A percentile compares a stretch with the other conserved stretches of the same genome.
These are phyloP conservation scores for Yamadazyma pseudoaaseri DNA, from an alignment of 1,139 yeast genomes.

Conservation along the genomic window DNA sequence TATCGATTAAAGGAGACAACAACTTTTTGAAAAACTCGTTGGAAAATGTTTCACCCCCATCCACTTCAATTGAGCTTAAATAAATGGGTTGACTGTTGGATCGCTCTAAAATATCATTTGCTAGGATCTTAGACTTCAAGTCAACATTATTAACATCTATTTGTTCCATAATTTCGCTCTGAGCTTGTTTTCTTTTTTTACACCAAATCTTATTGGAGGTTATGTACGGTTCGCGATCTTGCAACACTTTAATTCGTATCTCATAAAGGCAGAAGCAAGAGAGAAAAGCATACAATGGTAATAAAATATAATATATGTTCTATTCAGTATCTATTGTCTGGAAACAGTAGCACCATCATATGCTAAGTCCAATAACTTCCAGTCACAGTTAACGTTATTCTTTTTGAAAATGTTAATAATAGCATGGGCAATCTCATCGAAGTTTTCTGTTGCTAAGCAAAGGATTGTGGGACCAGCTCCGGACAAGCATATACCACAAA, in stretches of 20 bases:
- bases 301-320: too few species aligned
- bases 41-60: slow-evolving; percentile 50
- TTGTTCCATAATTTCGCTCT: slow-evolving; percentile 9
- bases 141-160: slow-evolving; percentile 13
- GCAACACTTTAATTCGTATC: too few species aligned
- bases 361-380: slow-evolving; percentile 86
- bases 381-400: slow-evolving; percentile 68
- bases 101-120: slow-evolving; percentile 31
- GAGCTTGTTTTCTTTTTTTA: slow-evolving; percentile 2
- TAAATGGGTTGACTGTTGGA: slow-evolving; percentile 43
- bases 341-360: slow-evolving; percentile 81
- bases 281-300: not conserved
- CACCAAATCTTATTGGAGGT: slow-evolving; percentile 4
- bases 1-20: slow-evolving; percentile 41
- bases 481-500: slow-evolving; percentile 89
- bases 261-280: too few species aligned
- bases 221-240: slow-evolving; percentile 1
- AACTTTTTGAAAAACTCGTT: slow-evolving; percentile 46
- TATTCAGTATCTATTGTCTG: too few species aligned
- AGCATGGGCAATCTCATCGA: slow-evolving; percentile 76
- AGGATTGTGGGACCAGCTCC: slow-evolving; percentile 98
- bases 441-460: slow-evolving; percentile 87
- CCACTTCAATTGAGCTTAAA: slow-evolving; percentile 44
- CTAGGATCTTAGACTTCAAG: slow-evolving; percentile 27
- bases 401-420: slow-evolving; percentile 68